phyloP scores from a whole-genome alignment of 2,329 filamentous ascomycete species.

The Alternaria sp. region DNA sequence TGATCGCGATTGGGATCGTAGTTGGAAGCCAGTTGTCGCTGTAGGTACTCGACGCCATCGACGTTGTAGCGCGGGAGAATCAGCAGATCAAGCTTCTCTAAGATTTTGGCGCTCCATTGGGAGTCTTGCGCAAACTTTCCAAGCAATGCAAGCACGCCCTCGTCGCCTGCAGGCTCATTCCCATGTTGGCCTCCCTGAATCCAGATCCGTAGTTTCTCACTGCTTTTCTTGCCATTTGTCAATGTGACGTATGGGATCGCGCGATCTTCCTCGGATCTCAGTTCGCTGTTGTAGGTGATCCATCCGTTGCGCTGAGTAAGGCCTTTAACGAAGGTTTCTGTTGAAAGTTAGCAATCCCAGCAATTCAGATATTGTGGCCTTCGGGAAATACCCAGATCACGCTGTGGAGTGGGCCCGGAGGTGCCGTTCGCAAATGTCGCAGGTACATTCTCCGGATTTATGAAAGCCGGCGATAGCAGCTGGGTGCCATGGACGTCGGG shows the following conservation, averaged over 20 bases:
- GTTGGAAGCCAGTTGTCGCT: conserved; percentile 27
- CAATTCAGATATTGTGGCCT: fast-evolving
- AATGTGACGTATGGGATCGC: background rate
- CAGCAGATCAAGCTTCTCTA: conserved; percentile 32
- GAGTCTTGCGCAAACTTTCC: conserved; percentile 36
- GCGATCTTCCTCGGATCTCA: background rate
- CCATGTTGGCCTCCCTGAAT: conserved; percentile 40
- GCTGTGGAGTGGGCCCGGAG: background rate
- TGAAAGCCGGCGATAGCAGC: background rate
- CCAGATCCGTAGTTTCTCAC: conserved; percentile 31
- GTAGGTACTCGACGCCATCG: conserved; percentile 35
- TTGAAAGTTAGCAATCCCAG: too few species aligned
- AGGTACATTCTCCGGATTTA: background rate
- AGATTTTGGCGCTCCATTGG: conserved; percentile 26
- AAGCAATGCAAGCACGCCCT: conserved; percentile 35
- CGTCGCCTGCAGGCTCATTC: conserved; percentile 39
- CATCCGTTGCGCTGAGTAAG: background rate
- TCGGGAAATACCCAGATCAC: background rate
- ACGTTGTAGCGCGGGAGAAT: conserved; percentile 38
- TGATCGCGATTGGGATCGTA: conserved; percentile 41
- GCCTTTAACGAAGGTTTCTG: background rate
- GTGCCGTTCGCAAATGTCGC: background rate
- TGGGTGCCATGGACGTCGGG: background rate
- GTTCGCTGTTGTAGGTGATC: background rate
- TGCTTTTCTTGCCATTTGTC: conserved; percentile 9